phyloP scores from a whole-genome alignment of 345 rosid genomes.

The Raphanus sativus region DNA sequence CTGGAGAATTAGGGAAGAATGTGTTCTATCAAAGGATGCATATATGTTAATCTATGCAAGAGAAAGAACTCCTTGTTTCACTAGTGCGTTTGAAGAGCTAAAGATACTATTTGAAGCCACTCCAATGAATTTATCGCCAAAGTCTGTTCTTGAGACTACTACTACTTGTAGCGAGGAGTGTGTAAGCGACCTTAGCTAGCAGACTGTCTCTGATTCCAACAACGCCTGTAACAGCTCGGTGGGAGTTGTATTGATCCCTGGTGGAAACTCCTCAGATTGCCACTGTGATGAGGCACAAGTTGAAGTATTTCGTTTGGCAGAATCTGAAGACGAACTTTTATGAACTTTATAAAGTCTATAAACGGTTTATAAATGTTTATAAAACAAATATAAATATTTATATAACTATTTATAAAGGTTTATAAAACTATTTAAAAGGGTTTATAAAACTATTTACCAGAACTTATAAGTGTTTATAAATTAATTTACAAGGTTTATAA shows the following conservation, averaged over 20 bases:
- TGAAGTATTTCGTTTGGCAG: slow-evolving; percentile 7
- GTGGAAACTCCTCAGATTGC: slow-evolving; percentile 14
- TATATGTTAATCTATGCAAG: slow-evolving; percentile 80
- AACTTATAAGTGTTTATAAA: no score
- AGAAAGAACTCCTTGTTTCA: slow-evolving; percentile 81
- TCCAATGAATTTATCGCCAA: slow-evolving; percentile 54
- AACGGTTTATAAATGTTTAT: no score
- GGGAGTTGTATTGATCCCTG: neutral
- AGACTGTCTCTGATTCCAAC: slow-evolving; percentile 3
- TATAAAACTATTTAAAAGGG: no score
- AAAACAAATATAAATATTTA: no score
- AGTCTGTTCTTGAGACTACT: slow-evolving; percentile 62
- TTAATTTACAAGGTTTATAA: no score
- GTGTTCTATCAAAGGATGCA: slow-evolving; percentile 66
- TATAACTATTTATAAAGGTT: no score
- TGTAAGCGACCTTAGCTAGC: slow-evolving; percentile 20
- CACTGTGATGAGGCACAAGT: slow-evolving; percentile 28
- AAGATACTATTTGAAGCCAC: slow-evolving; percentile 26
- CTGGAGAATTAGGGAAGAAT: slow-evolving; percentile 44
- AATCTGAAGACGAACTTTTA: slow-evolving; percentile 24
- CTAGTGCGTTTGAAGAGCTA: slow-evolving; percentile 52
- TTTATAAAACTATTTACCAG: no score
- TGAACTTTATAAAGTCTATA: no score
- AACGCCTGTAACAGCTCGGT: slow-evolving; percentile 28
- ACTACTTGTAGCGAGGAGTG: slow-evolving; percentile 32